phyloP scores from a whole-genome alignment of 1,139 yeast species.

The Magnusiomyces tetraspermus region DNA sequence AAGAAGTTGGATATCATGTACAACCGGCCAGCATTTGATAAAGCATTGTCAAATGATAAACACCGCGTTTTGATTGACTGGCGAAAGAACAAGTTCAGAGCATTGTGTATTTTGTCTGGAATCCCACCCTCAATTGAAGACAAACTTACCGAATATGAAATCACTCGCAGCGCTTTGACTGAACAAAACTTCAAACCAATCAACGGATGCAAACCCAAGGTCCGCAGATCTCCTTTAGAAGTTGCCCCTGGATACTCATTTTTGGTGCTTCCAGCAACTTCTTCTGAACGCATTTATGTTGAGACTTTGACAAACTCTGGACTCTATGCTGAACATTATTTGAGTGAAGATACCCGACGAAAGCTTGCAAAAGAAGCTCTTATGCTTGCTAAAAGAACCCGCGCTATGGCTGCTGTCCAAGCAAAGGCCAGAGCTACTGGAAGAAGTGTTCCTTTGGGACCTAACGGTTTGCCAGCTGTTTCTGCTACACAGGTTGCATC shows the following conservation, averaged over 20 bases:
- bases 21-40: constrained; percentile 39
- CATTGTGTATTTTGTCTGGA: constrained; percentile 46
- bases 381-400: constrained; percentile 14
- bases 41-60: constrained; percentile 40
- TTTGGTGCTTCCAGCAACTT: constrained; percentile 36
- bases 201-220: constrained; percentile 64
- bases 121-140: constrained; percentile 32
- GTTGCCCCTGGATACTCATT: constrained; percentile 34
- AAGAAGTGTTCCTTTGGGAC: neutral
- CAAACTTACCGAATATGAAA: constrained; percentile 28
- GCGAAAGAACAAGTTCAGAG: constrained; percentile 53
- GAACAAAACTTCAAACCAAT: constrained; percentile 30
- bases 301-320: constrained; percentile 36
- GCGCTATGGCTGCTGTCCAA: neutral
- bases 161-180: constrained; percentile 19
- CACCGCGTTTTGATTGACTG: constrained; percentile 57
- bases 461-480: neutral
- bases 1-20: constrained; percentile 46
- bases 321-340: constrained; percentile 46
- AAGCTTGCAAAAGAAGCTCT: constrained; percentile 33
- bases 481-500: constrained; percentile 1
- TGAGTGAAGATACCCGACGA: constrained; percentile 31
- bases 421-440: constrained; percentile 3
- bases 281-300: constrained; percentile 39
- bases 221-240: constrained; percentile 18